phyloP scores from a whole-genome alignment of 495 filamentous ascomycete genomes.

The Neurospora sublineolata region DNA sequence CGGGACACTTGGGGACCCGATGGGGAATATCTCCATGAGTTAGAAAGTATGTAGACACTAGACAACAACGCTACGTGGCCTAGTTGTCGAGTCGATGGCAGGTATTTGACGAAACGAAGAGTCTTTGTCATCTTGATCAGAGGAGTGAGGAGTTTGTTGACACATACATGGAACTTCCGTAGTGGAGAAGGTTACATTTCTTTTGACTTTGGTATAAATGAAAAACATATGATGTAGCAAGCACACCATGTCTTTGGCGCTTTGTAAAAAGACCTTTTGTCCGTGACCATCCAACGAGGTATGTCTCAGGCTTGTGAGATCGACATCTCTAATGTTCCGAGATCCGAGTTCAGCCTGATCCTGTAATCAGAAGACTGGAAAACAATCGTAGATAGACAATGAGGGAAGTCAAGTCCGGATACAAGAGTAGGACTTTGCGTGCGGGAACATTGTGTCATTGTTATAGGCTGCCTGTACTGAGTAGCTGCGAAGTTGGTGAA shows the following conservation, averaged over 20 bases:
- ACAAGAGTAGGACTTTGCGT: neutral
- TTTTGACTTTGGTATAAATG: neutral
- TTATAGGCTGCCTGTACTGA: neutral
- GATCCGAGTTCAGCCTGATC: neutral
- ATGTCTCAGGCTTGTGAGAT: neutral
- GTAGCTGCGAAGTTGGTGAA: neutral
- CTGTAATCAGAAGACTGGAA: neutral
- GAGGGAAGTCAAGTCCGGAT: neutral
- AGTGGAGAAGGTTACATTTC: neutral
- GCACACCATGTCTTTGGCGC: neutral
- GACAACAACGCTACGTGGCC: neutral
- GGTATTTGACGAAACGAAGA: neutral
- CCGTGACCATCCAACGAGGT: neutral
- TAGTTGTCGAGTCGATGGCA: neutral
- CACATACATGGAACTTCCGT: neutral
- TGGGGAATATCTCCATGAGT: neutral
- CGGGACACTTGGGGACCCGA: neutral
- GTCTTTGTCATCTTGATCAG: neutral
- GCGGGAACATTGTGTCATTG: neutral
- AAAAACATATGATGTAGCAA: neutral
- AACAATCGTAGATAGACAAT: neutral
- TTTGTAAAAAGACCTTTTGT: neutral
- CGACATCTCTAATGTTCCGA: neutral
- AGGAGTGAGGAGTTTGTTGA: neutral
- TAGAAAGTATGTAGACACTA: neutral